phyloP scores from a whole-genome alignment of 306 rosid species.

The Malus asiatica region DNA sequence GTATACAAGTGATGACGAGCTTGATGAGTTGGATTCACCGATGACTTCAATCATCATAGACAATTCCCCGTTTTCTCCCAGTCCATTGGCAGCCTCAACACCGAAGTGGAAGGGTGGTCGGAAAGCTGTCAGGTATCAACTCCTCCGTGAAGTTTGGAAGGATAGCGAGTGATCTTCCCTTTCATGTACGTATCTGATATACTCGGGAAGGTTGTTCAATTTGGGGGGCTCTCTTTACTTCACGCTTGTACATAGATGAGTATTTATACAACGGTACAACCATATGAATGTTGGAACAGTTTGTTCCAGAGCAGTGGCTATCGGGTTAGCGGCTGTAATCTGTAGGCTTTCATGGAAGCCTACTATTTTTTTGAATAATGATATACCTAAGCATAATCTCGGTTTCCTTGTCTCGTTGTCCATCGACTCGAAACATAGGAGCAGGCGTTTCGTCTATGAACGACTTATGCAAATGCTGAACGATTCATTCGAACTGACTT shows the following conservation, averaged over 20 bases:
- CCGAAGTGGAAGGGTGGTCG: conserved; percentile 32
- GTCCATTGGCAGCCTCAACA: conserved; percentile 14
- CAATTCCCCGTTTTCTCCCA: conserved; percentile 23
- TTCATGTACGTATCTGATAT: background rate
- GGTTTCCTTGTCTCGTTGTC: background rate
- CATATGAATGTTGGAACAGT: background rate
- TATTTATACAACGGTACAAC: background rate
- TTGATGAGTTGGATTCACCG: conserved; percentile 81
- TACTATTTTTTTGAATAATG: background rate
- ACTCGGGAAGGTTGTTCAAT: background rate
- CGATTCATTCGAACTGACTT: background rate
- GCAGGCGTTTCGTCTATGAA: background rate
- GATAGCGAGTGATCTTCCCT: conserved; percentile 26
- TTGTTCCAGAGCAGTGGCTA: conserved; percentile 3
- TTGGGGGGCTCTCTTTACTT: background rate
- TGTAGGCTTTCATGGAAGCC: background rate
- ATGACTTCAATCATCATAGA: conserved; percentile 49
- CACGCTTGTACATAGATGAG: conserved; percentile 1
- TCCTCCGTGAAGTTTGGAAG: conserved; percentile 70
- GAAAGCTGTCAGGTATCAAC: conserved; percentile 52
- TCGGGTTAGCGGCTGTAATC: background rate
- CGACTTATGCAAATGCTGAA: background rate
- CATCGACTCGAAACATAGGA: background rate
- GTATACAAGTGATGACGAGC: conserved; percentile 81
- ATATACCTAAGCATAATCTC: background rate